Base-by-base conservation (phyloP, 805 yeast species). In the Pichia phayaonensis region DNA sequence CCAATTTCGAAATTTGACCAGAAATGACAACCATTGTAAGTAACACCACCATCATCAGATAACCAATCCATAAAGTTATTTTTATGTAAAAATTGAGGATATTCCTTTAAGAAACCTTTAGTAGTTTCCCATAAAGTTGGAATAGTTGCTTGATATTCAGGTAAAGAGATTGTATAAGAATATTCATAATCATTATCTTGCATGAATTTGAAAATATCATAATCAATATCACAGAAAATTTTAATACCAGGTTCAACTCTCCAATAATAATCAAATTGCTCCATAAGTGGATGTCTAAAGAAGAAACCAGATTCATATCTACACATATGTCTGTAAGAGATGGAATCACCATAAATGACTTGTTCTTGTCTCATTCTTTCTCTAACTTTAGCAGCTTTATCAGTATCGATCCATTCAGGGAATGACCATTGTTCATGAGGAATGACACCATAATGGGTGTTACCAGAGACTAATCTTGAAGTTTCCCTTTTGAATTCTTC, bases 1-100 rank as follows among this genome's bases (percentile, higher is more conserved):
- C 84, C 95, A 61, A 88, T 75, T 70, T 88, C 96, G 59, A 89
- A 89, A 71, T 89, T 89, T 24, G 95, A 84, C 96, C 96, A 87
- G 75, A 83, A 87, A 67, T 87, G 95, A 68, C 96, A 87, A 51
- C 86, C 76, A 65, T 87, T 87, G 67, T 86, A 87, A 15, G 83
- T 71, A 38, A 69, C 69, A 51, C 94, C 94, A 44, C 71, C 71
- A 65, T 87, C 90, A 61, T 83, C 79, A 49, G 87, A 77, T 51
- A 87, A 69, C 70, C 85, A 87, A 46, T 79, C 82, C 73, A 84
- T 63, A 72, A 84, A 70, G 67, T 84, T 86, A 63, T 84, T 68
- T 54, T 75, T 65, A 48, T 80, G 79, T 27, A 86, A 53, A 59
- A 72, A 76, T 59, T 82, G 74, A 23, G 89, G 90, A 70, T 80